A percentile compares a stretch with the other conserved stretches of the same genome.
Conservation (phyloP, 2,329 filamentous ascomycete species). For the Trichoderma breve region DNA sequence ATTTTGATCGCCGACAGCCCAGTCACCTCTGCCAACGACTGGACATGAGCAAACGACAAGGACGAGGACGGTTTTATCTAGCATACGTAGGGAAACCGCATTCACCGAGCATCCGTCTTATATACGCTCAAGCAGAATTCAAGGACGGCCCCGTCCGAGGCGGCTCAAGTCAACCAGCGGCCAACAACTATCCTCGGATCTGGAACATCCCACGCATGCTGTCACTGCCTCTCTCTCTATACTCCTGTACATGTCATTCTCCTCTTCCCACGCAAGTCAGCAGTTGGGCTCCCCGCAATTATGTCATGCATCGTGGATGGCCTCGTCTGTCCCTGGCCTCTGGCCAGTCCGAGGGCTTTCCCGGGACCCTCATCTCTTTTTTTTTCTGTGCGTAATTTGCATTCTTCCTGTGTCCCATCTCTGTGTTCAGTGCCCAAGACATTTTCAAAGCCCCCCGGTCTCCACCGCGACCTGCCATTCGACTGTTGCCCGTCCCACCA, state of each 20-base stretch:
- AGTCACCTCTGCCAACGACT: not conserved
- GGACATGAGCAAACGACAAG: not conserved
- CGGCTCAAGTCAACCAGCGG: constrained; percentile 12
- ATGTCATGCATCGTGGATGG: constrained; percentile 43
- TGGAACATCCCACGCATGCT: constrained; percentile 17
- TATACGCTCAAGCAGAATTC: constrained; percentile 13
- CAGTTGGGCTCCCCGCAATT: constrained; percentile 39
- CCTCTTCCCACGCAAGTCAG: constrained; percentile 17
- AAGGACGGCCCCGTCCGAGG: constrained; percentile 11
- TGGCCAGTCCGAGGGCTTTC: constrained; percentile 17
- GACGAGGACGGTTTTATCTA: not conserved
- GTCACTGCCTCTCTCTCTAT: constrained; percentile 8
- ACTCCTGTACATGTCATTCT: constrained; percentile 4
- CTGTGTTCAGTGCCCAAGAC: constrained; percentile 19
- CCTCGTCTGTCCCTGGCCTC: constrained; percentile 13
- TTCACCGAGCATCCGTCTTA: not conserved
- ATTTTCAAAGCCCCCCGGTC: constrained; percentile 13
- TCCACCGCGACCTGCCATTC: constrained; percentile 13
- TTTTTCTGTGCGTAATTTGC: constrained; percentile 21
- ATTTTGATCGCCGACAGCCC: constrained; percentile 17
- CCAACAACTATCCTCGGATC: constrained; percentile 8
- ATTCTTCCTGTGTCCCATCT: constrained; percentile 16
- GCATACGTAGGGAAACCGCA: not conserved
- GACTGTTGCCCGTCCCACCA: constrained; percentile 17
- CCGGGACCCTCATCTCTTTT: constrained; percentile 15